A percentile compares a stretch with the other conserved stretches of the same genome.
Conservation (phyloP, 2,329 filamentous ascomycete species). For the Tolypocladium tundrense region DNA sequence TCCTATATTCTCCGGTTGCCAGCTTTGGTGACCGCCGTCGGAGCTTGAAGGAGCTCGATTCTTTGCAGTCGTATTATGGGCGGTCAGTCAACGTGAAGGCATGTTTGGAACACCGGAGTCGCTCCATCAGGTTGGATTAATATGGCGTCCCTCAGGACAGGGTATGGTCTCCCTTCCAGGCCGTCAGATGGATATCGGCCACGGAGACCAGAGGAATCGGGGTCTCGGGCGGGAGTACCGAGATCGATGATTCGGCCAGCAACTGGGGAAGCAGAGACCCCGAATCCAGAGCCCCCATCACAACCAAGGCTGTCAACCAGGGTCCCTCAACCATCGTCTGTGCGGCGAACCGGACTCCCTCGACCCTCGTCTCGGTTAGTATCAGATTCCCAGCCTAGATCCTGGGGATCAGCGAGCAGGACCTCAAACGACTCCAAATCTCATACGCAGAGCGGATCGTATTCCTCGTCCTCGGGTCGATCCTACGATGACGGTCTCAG, state of each 20-base stretch:
- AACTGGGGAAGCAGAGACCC: constrained; percentile 10
- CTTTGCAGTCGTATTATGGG: neutral
- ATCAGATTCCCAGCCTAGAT: constrained; percentile 31
- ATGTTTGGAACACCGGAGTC: constrained; percentile 1
- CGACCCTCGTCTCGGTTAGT: constrained; percentile 10
- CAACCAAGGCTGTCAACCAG: constrained; percentile 10
- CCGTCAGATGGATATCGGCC: constrained; percentile 25
- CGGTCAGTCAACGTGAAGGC: neutral
- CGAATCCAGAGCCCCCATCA: constrained; percentile 8
- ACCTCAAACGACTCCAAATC: constrained; percentile 20
- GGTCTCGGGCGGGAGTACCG: constrained; percentile 9
- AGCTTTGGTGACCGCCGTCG: neutral
- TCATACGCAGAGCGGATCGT: constrained; percentile 20
- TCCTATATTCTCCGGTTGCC: too few species aligned
- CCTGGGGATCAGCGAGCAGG: constrained; percentile 27
- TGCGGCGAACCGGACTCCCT: constrained; percentile 14
- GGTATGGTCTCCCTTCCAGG: constrained; percentile 28
- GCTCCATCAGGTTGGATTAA: constrained; percentile 15
- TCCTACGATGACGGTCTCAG: constrained; percentile 16
- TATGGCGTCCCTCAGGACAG: constrained; percentile 33
- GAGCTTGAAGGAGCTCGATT: neutral
- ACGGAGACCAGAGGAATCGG: constrained; percentile 14
- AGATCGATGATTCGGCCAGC: constrained; percentile 12
- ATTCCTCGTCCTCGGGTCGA: constrained; percentile 21
- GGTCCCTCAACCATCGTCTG: constrained; percentile 11